Evolutionary conservation across 768 basidiomycete genomes (phyloP).

Genomic region (Psilocybe tampanensis): DNA sequence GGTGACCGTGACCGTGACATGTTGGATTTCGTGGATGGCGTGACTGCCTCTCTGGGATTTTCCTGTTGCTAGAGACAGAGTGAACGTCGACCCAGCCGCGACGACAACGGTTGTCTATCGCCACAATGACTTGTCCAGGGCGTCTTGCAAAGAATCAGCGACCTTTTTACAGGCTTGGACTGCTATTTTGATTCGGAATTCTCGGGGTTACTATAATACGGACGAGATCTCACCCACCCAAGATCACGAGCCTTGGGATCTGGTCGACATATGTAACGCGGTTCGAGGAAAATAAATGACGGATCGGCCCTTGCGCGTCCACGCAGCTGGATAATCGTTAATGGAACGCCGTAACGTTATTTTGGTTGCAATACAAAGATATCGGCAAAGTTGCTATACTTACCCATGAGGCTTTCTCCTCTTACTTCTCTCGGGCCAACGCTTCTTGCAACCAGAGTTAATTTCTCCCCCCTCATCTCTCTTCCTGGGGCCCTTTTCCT

Average conservation of each 20-base stretch:
- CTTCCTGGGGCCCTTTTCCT: conserved; percentile 28
- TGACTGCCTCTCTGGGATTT: conserved; percentile 9
- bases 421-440: conserved; percentile 22
- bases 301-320: conserved; percentile 27
- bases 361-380: conserved; percentile 32
- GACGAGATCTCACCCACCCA: conserved; percentile 20
- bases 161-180: conserved; percentile 3
- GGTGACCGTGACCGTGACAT: conserved; percentile 15
- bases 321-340: conserved; percentile 29
- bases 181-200: conserved; percentile 15
- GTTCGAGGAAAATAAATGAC: conserved; percentile 22
- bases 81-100: conserved; percentile 15
- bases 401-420: conserved; percentile 27
- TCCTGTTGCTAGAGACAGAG: conserved; percentile 22
- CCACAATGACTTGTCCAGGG: conserved; percentile 7
- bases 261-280: conserved; percentile 13
- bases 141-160: conserved; percentile 10
- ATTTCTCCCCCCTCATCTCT: conserved; percentile 23
- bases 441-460: conserved; percentile 26
- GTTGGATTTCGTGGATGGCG: background rate
- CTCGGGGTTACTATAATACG: conserved; percentile 25
- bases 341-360: conserved; percentile 33
- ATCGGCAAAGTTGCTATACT: conserved; percentile 35
- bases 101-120: conserved; percentile 22
- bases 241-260: conserved; percentile 23